Percentiles rank a stretch among this genome's conserved stretches.
Conservation (phyloP, 331 rosid genomes). For the Quercus tomentella region DNA sequence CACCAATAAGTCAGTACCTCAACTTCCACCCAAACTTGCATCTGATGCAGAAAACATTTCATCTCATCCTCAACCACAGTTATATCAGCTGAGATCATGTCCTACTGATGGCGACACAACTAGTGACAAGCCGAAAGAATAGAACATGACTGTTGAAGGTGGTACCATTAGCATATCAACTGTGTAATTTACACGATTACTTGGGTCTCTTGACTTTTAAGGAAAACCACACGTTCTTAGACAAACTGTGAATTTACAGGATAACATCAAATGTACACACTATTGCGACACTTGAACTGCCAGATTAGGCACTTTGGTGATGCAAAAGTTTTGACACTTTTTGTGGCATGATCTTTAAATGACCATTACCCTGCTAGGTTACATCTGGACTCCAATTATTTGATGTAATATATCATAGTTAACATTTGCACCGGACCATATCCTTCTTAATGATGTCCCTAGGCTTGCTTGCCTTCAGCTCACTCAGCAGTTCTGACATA, state of each 20-base stretch:
- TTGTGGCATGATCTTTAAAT: slow-evolving; percentile 4
- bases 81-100: slow-evolving; percentile 35
- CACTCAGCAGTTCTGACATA: neutral
- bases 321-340: neutral
- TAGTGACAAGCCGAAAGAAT: slow-evolving; percentile 67
- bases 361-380: neutral
- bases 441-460: neutral
- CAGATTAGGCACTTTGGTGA: neutral
- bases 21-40: slow-evolving; percentile 37
- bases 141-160: slow-evolving; percentile 64
- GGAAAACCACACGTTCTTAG: neutral
- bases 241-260: neutral
- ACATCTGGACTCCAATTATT: slow-evolving; percentile 2
- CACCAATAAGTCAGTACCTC: slow-evolving; percentile 52
- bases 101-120: slow-evolving; percentile 34
- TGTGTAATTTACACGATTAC: slow-evolving; percentile 21
- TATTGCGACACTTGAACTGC: neutral
- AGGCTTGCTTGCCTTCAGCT: neutral
- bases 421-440: neutral
- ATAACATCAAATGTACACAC: neutral
- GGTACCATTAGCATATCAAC: slow-evolving; percentile 87
- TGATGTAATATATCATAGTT: neutral
- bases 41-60: slow-evolving; percentile 49
- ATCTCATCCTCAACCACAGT: slow-evolving; percentile 38
- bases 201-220: neutral